Conservation (phyloP, 2,329 filamentous ascomycete genomes). For the Xylaria sp. region DNA sequence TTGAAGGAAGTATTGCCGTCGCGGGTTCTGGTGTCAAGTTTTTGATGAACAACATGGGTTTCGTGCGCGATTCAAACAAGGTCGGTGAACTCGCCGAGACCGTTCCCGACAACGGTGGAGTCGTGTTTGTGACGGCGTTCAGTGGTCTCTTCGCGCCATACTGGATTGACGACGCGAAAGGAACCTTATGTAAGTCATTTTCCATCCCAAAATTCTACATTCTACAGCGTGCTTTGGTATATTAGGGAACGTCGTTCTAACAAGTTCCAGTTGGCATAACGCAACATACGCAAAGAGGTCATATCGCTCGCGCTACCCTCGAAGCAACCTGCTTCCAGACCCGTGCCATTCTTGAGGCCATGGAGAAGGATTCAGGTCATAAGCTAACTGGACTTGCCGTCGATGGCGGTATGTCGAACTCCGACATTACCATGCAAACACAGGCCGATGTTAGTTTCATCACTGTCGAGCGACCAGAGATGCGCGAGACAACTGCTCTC, state of each 20-base stretch:
- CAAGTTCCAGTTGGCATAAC: constrained; percentile 71
- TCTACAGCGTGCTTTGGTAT: not conserved
- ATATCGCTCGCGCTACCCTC: constrained; percentile 86
- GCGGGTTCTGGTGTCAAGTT: constrained; percentile 83
- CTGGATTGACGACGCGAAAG: constrained; percentile 92
- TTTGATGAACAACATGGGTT: constrained; percentile 66
- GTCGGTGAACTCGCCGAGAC: constrained; percentile 58
- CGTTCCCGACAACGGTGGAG: constrained; percentile 76
- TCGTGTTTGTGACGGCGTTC: constrained; percentile 88
- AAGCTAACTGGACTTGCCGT: constrained; percentile 77
- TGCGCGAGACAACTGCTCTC: constrained; percentile 89
- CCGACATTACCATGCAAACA: constrained; percentile 87
- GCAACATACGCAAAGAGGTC: constrained; percentile 81
- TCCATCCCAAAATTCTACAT: not conserved
- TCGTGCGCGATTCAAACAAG: constrained; percentile 57
- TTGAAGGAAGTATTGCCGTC: constrained; percentile 84
- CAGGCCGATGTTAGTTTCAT: constrained; percentile 87
- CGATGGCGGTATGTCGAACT: constrained; percentile 89
- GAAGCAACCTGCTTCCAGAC: constrained; percentile 94
- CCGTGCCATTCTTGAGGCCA: constrained; percentile 87
- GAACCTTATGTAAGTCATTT: constrained; percentile 71
- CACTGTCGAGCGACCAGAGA: constrained; percentile 80
- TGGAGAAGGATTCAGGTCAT: constrained; percentile 84
- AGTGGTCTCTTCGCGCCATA: constrained; percentile 91
- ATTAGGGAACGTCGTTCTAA: constrained; percentile 30